A percentile compares a stretch with the other conserved stretches of the same genome.
Conservation (phyloP, 768 basidiomycete species). For the Suillus subluteus region DNA sequence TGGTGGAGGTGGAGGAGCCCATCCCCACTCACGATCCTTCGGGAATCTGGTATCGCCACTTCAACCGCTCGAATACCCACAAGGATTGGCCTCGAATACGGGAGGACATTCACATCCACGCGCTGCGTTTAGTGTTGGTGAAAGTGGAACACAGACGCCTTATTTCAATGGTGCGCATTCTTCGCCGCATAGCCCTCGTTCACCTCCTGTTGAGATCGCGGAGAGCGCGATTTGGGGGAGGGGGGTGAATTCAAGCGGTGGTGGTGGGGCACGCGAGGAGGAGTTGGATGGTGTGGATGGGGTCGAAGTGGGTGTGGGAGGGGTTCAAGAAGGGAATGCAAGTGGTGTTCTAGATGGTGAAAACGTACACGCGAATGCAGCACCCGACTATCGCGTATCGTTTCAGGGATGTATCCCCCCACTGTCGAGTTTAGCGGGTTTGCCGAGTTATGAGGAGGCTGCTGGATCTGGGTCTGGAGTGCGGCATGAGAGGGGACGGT, state of each 20-base stretch:
- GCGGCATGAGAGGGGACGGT: background rate
- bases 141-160: constrained; percentile 3
- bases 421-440: constrained; percentile 68
- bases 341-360: background rate
- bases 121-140: background rate
- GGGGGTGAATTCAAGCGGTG: constrained; percentile 46
- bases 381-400: constrained; percentile 82
- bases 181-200: constrained; percentile 10
- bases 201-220: constrained; percentile 24
- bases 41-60: background rate
- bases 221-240: constrained; percentile 53
- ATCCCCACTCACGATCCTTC: background rate
- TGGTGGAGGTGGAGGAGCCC: background rate
- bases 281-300: background rate
- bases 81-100: background rate
- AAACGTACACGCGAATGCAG: background rate
- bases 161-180: background rate
- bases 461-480: constrained; percentile 20
- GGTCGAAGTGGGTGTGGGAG: background rate
- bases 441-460: constrained; percentile 89
- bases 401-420: constrained; percentile 90
- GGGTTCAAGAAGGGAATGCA: background rate
- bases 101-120: constrained; percentile 8
- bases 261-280: background rate
- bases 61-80: constrained; percentile 8